A percentile compares a stretch with the other conserved stretches of the same genome.
Conservation (phyloP, 2,329 filamentous ascomycete species). For the Diaporthe citri region DNA sequence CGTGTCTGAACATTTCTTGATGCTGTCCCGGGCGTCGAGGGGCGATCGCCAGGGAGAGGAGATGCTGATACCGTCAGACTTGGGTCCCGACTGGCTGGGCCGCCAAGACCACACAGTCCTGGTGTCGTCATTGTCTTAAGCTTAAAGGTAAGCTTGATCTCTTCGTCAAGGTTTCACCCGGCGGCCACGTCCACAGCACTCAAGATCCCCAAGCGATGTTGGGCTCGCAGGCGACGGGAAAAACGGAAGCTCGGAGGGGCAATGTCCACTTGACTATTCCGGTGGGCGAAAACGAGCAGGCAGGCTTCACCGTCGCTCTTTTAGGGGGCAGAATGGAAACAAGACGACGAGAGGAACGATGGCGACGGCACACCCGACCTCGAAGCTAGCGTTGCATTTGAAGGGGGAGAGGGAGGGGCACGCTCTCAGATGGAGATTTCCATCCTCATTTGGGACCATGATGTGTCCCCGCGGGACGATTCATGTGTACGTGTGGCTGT, state of each 20-base stretch:
- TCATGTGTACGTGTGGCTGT: background rate
- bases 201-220: background rate
- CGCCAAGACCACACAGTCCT: background rate
- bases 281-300: background rate
- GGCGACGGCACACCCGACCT: background rate
- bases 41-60: background rate
- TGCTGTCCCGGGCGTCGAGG: background rate
- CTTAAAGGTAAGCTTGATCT: conserved; percentile 11
- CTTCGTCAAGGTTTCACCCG: background rate
- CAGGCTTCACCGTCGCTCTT: background rate
- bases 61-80: background rate
- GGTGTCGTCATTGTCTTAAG: conserved; percentile 4
- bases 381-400: background rate
- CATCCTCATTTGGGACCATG: conserved; percentile 2
- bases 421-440: conserved; percentile 6
- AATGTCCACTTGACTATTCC: background rate
- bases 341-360: background rate
- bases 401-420: background rate
- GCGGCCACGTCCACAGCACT: background rate
- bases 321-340: background rate
- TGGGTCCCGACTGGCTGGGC: conserved; percentile 13
- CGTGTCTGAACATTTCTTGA: background rate
- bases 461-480: background rate
- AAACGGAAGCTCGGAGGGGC: background rate
- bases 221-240: background rate